phyloP scores from a whole-genome alignment of 2,329 filamentous ascomycete genomes.

The Cordyceps fumosorosea region DNA sequence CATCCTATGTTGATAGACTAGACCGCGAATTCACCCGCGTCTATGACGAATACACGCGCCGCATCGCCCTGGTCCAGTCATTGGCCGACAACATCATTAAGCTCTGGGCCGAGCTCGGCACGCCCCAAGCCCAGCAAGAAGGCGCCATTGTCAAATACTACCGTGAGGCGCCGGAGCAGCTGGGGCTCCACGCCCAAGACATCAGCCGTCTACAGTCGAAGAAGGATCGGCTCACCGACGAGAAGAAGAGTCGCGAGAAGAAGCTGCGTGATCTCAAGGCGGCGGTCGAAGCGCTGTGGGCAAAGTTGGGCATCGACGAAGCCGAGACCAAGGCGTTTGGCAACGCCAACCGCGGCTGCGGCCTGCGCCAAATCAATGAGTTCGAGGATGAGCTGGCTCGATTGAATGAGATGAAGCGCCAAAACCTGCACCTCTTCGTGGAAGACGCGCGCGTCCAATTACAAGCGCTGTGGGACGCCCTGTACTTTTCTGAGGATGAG shows the following conservation, averaged over 20 bases:
- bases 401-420: constrained; percentile 85
- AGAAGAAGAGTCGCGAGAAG: constrained; percentile 81
- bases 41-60: constrained; percentile 91
- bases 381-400: constrained; percentile 85
- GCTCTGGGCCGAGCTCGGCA: constrained; percentile 92
- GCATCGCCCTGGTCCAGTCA: constrained; percentile 67
- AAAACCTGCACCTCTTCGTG: constrained; percentile 93
- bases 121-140: constrained; percentile 89
- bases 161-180: constrained; percentile 83
- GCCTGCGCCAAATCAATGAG: constrained; percentile 87
- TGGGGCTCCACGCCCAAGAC: constrained; percentile 87
- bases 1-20: constrained; percentile 76
- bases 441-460: constrained; percentile 87
- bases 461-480: constrained; percentile 88
- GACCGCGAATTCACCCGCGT: constrained; percentile 90
- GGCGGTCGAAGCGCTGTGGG: constrained; percentile 83
- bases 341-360: constrained; percentile 81
- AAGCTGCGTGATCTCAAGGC: constrained; percentile 66
- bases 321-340: constrained; percentile 79
- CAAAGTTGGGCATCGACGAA: constrained; percentile 78
- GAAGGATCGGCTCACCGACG: constrained; percentile 76
- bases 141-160: constrained; percentile 80
- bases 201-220: constrained; percentile 63
- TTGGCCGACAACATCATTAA: constrained; percentile 81
- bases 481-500: constrained; percentile 96